A percentile compares a stretch with the other conserved stretches of the same genome.
Conservation (phyloP, 441 rosid genomes). For the Aleurites moluccanus region DNA sequence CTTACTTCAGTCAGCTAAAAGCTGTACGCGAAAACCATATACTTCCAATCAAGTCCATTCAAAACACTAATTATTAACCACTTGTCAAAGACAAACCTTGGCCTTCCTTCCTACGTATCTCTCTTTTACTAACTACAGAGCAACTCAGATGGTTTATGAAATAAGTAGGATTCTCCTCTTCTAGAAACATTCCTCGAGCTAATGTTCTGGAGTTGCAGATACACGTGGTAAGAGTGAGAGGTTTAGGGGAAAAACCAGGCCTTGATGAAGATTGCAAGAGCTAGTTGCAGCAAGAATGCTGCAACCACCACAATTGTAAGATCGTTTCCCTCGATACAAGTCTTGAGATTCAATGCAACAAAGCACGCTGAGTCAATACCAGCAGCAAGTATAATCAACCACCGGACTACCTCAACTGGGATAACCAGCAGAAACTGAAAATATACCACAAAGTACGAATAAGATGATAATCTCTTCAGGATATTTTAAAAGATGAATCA, state of each 20-base stretch:
- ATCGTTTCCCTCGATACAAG: conserved; percentile 49
- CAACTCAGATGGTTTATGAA: neutral
- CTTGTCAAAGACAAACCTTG: conserved; percentile 9
- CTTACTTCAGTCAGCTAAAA: conserved; percentile 18
- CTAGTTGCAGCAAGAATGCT: conserved; percentile 76
- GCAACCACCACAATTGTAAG: conserved; percentile 52
- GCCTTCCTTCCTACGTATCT: neutral
- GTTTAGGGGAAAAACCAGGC: conserved; percentile 86
- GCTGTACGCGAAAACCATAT: conserved; percentile 16
- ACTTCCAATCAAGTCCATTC: conserved; percentile 10
- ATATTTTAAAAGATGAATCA: neutral
- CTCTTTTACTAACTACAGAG: conserved; percentile 5
- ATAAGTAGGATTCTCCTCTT: conserved; percentile 10
- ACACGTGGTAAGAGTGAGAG: conserved; percentile 6
- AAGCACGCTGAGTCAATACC: conserved; percentile 73
- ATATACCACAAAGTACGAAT: conserved; percentile 5
- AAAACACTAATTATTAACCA: conserved; percentile 1
- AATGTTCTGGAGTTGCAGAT: neutral
- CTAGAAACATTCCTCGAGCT: neutral
- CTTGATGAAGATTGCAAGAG: conserved; percentile 83
- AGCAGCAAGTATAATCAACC: conserved; percentile 73
- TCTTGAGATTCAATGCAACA: conserved; percentile 67
- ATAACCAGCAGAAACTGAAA: conserved; percentile 78
- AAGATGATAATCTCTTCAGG: conserved; percentile 3
- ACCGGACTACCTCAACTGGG: conserved; percentile 75